Percentiles rank a stretch among this genome's conserved stretches.
Conservation (phyloP, 2,329 filamentous ascomycete species). For the Lachnellula arida region DNA sequence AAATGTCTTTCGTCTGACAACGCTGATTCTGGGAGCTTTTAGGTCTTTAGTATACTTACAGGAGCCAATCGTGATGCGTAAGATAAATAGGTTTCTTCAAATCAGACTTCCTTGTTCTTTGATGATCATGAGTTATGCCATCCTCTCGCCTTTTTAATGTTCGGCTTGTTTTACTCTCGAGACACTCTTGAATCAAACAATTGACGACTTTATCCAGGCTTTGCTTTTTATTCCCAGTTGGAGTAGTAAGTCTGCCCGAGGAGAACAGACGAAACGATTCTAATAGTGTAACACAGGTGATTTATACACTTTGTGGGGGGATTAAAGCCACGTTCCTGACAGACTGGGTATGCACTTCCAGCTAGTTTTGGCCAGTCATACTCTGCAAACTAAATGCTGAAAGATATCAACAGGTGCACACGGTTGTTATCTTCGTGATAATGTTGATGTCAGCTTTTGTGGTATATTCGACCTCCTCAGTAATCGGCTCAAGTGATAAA, state of each 20-base stretch:
- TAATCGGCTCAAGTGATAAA: conserved; percentile 65
- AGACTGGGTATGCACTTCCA: conserved; percentile 56
- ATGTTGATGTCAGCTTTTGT: conserved; percentile 65
- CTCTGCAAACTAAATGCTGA: background rate
- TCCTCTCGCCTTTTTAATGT: no score
- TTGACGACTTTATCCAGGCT: conserved; percentile 35
- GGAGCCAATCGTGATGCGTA: conserved; percentile 67
- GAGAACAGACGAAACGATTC: conserved; percentile 29
- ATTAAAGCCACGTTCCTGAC: conserved; percentile 83
- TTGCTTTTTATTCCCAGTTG: conserved; percentile 73
- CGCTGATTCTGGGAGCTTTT: no score
- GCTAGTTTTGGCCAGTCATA: background rate
- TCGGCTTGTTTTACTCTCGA: no score
- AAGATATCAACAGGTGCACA: conserved; percentile 58
- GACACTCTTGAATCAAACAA: no score
- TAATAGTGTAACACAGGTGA: conserved; percentile 25
- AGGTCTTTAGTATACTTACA: conserved; percentile 53
- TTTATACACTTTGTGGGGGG: conserved; percentile 69
- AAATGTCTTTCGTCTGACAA: no score
- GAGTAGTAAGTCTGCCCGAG: conserved; percentile 48
- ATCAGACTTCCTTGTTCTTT: no score
- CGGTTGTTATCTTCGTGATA: conserved; percentile 75
- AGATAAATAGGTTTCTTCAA: no score
- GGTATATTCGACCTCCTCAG: conserved; percentile 65
- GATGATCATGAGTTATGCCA: no score